Evolutionary conservation across 2,329 filamentous ascomycete genomes (phyloP).

Genomic region (Aspergillus vadensis): DNA sequence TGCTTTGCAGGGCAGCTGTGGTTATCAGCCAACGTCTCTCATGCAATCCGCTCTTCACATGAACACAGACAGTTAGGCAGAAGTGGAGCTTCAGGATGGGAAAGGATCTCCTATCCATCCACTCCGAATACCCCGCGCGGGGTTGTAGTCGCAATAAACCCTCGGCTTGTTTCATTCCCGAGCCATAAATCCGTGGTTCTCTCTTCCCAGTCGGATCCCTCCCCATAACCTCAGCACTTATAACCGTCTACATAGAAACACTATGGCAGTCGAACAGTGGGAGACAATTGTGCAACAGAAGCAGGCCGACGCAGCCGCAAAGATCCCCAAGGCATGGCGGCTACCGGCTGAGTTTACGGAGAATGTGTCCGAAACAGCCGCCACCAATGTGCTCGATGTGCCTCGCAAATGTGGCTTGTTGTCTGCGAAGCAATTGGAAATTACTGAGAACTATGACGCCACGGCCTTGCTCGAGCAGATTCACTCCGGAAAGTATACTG

Average conservation of each 20-base stretch:
- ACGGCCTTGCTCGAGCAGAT: slow-evolving; percentile 32
- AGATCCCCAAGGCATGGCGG: neutral
- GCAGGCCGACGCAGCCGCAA: neutral
- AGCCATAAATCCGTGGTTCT: neutral
- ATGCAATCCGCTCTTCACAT: too few relatives aligned
- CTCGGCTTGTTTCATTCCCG: too few relatives aligned
- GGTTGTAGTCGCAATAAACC: too few relatives aligned
- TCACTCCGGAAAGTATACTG: slow-evolving; percentile 29
- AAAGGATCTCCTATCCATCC: too few relatives aligned
- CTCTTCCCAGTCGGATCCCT: neutral
- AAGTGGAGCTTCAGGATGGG: too few relatives aligned
- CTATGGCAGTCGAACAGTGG: neutral
- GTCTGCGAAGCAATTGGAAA: slow-evolving; percentile 48
- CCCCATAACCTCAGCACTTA: too few relatives aligned
- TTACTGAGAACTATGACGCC: slow-evolving; percentile 50
- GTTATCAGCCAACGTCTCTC: too few relatives aligned
- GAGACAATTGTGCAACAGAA: neutral
- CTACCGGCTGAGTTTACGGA: neutral
- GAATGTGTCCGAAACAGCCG: neutral
- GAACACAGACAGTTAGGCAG: too few relatives aligned
- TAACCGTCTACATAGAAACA: too few relatives aligned
- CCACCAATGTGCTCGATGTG: neutral
- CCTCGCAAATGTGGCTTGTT: slow-evolving; percentile 43
- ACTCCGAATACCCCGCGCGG: too few relatives aligned
- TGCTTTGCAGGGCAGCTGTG: too few relatives aligned